These are phyloP conservation scores for Bipolaris sorokiniana DNA, from an alignment of 2,329 filamentous ascomycete species.

Conservation along the genomic window DNA sequence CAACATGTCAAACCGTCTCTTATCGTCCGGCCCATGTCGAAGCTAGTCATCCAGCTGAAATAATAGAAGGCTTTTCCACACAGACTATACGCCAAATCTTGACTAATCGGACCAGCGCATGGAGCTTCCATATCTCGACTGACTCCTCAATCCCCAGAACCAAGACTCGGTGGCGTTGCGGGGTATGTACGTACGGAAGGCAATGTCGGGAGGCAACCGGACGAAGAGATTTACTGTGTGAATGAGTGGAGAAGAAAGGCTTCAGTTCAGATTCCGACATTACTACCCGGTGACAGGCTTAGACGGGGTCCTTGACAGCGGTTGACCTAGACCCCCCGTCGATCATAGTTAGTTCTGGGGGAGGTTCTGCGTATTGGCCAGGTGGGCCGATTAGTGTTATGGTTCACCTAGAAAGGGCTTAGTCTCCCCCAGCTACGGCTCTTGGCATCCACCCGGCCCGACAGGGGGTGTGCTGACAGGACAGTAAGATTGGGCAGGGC, in stretches of 20 bases:
- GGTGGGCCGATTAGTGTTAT: constrained; percentile 10
- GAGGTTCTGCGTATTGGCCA: constrained; percentile 9
- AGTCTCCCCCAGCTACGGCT: constrained; percentile 1
- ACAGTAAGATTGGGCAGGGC: constrained; percentile 7
- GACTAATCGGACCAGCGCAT: too few species aligned
- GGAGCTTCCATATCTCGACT: too few species aligned
- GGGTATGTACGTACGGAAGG: too few species aligned
- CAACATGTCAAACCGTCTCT: too few species aligned
- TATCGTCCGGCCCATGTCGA: too few species aligned
- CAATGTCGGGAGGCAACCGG: background rate
- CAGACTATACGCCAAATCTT: too few species aligned
- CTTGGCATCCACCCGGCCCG: constrained; percentile 12
- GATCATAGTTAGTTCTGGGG: constrained; percentile 15
- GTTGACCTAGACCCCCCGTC: constrained; percentile 4
- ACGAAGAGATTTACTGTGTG: background rate
- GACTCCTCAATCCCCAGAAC: too few species aligned
- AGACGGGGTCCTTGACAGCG: constrained; percentile 9
- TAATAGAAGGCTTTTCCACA: too few species aligned
- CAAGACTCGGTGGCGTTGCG: too few species aligned
- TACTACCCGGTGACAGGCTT: background rate
- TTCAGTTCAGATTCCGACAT: background rate
- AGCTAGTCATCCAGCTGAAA: too few species aligned
- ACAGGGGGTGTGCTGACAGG: constrained; percentile 6
- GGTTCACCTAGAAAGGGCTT: constrained; percentile 7
- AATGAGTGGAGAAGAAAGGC: background rate